phyloP scores from a whole-genome alignment of 2,329 filamentous ascomycete genomes.

The Phyllosticta citribraziliensis region DNA sequence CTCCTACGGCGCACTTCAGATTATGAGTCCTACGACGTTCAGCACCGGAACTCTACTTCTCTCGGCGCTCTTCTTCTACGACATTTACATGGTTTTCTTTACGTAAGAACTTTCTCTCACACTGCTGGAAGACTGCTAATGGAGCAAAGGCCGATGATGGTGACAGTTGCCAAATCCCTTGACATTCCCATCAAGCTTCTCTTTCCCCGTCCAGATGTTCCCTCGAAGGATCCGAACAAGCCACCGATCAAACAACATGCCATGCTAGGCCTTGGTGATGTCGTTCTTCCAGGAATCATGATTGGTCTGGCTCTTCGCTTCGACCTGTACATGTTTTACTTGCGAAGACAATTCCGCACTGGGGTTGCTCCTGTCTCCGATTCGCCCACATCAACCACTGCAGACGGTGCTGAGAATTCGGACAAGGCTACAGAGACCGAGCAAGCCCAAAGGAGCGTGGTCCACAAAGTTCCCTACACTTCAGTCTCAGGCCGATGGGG shows the following conservation, averaged over 20 bases:
- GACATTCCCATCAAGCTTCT: constrained; percentile 91
- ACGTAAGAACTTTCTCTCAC: constrained; percentile 43
- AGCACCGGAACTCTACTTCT: constrained; percentile 70
- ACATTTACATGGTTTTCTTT: constrained; percentile 87
- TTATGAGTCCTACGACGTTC: constrained; percentile 86
- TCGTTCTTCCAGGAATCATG: constrained; percentile 85
- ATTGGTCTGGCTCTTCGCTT: constrained; percentile 83
- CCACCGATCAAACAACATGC: constrained; percentile 35
- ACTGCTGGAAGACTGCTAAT: constrained; percentile 1
- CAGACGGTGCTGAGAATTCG: neutral
- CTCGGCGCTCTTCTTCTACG: constrained; percentile 78
- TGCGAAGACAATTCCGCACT: constrained; percentile 47
- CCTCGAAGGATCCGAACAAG: constrained; percentile 33
- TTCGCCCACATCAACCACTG: neutral
- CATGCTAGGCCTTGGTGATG: constrained; percentile 90
- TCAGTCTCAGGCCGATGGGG: constrained; percentile 64
- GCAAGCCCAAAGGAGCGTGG: neutral
- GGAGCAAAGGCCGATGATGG: constrained; percentile 59
- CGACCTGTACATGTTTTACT: constrained; percentile 77
- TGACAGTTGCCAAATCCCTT: constrained; percentile 76
- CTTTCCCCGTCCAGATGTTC: constrained; percentile 55
- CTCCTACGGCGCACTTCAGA: constrained; percentile 69
- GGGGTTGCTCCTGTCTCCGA: constrained; percentile 10
- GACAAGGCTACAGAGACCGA: constrained; percentile 7
- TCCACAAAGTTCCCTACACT: constrained; percentile 32